Evolutionary conservation across 2,329 filamentous ascomycete genomes (phyloP).

Genomic region (Fusarium sp.): DNA sequence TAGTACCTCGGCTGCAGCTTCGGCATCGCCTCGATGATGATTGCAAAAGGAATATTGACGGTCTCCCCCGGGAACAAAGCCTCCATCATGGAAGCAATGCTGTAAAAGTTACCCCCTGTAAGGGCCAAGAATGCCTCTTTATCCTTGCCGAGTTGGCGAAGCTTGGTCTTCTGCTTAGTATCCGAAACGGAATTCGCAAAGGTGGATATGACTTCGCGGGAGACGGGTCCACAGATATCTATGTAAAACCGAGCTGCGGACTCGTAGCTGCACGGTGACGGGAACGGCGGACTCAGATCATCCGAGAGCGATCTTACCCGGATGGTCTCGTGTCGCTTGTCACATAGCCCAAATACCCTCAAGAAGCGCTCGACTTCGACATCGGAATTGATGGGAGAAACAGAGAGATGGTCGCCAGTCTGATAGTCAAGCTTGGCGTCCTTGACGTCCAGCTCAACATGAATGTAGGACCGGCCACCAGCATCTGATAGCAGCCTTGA

Average conservation of each 20-base stretch:
- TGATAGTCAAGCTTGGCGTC: background rate
- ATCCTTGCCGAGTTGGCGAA: background rate
- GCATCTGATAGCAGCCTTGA: background rate
- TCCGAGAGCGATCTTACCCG: background rate
- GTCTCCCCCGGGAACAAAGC: background rate
- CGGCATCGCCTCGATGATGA: background rate
- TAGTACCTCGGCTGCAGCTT: background rate
- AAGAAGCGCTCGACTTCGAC: background rate
- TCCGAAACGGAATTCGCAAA: background rate
- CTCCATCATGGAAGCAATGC: background rate
- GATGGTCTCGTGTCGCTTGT: background rate
- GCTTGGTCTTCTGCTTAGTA: background rate
- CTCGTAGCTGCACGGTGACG: background rate
- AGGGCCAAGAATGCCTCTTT: background rate
- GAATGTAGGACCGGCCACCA: background rate
- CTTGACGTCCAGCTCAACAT: background rate
- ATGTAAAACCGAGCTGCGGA: background rate
- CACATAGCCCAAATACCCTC: background rate
- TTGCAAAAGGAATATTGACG: accelerated
- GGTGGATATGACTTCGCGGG: accelerated
- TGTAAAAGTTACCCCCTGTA: accelerated
- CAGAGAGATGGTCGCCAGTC: background rate
- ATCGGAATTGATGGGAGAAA: accelerated
- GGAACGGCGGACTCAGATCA: accelerated
- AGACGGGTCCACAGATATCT: background rate